A percentile compares a stretch with the other conserved stretches of the same genome.
These are phyloP conservation scores for Ambispora gerdemannii DNA, from an alignment of 192 early-diverging fungal species.

Conservation along the genomic window DNA sequence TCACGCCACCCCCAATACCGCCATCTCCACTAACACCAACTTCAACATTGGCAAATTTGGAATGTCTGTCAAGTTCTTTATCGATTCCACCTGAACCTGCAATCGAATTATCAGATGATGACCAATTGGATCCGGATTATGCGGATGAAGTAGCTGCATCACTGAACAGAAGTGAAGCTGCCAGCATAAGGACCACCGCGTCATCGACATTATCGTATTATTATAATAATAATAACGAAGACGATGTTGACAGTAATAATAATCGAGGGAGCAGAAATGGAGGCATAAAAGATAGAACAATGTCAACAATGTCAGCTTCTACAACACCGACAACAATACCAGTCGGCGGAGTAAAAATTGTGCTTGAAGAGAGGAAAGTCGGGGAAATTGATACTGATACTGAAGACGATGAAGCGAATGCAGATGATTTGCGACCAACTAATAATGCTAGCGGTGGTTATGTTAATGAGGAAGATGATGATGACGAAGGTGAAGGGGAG, in stretches of 20 bases:
- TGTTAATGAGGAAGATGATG: background rate
- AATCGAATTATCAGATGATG: slow-evolving; percentile 27
- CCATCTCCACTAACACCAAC: slow-evolving; percentile 18
- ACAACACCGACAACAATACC: background rate
- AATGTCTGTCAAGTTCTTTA: background rate
- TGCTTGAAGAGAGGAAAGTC: background rate
- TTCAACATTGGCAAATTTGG: background rate
- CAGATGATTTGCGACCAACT: background rate
- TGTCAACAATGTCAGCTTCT: background rate
- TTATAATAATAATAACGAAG: background rate
- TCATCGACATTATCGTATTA: background rate
- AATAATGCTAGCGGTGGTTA: too few relatives aligned
- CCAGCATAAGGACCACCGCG: background rate
- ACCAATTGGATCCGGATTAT: slow-evolving; percentile 28
- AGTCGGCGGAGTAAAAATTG: background rate
- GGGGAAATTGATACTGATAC: background rate
- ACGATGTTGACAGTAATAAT: too few relatives aligned
- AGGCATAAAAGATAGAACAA: too few relatives aligned
- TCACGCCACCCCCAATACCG: slow-evolving; percentile 4
- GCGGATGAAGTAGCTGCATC: slow-evolving; percentile 25
- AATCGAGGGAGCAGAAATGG: too few relatives aligned
- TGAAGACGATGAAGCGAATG: background rate
- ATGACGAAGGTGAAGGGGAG: background rate
- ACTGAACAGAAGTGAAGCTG: background rate
- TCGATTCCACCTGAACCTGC: background rate